Base-by-base conservation (phyloP, 2,329 filamentous ascomycete species). In the Aspergillus arachidicola region DNA sequence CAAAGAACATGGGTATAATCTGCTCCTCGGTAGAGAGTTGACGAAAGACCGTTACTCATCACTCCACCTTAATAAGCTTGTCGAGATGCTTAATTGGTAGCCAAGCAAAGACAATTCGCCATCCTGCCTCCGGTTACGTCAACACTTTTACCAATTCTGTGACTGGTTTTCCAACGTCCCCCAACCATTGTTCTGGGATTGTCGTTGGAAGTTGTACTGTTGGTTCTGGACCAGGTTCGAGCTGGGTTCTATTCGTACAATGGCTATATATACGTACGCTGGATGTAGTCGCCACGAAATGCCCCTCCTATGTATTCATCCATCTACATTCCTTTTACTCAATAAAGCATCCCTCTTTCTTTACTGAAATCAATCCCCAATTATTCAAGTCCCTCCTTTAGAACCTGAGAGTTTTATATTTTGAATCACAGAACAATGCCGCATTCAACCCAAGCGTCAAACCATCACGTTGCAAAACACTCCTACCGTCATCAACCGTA, bases 41-140 rank as follows among this genome's bases (percentile, higher is more conserved):
- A 14, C 12, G 34, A 12, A 16, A 59, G n/a, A 32, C 19, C 16
- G 28, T 30, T 51, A 23, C 11, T 34, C 34, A 51, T 51, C 46
- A n/a, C 57, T 48, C 51, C 51, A 55, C 51, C 51, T 55, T 38
- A 55, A 26, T 55, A 38, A 55, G 51, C 51, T 38, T 55, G 43
- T 34, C 14, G 6, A n/a, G 12, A 19, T 36, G 28, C 38, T 46
- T 45, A 21, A 58, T 58, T 58, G 56, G 43, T 58, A 32, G 23
- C 56, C 38, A 58, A 58, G 32, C 2, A 34, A 36, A 36, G 19
- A 11, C n/a, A 57, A 58, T 58, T 48, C 26, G 43, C 43, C 56
- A 46, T 48, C 38, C 28, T 26, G 7, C 12, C 30, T 21, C 28
- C n/a, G n/a, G 32, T 38, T 55, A 58, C 56, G 28, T 58, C 56